A percentile compares a stretch with the other conserved stretches of the same genome.
These are phyloP conservation scores for Metarhizium brunneum DNA, from an alignment of 2,329 filamentous ascomycete species.

Conservation along the genomic window DNA sequence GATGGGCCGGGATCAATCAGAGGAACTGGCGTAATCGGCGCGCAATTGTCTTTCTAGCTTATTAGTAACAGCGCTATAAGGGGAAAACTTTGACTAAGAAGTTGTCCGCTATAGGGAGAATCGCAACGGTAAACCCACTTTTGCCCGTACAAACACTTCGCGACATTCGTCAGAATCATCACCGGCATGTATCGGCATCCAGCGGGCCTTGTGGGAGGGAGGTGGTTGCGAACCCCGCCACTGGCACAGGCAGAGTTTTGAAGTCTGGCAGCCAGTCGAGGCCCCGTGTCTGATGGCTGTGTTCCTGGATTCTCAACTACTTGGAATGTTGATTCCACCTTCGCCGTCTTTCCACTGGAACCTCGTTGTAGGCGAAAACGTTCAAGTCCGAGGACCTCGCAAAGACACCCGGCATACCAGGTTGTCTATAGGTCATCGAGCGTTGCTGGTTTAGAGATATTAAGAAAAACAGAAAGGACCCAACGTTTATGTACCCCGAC, in stretches of 20 bases:
- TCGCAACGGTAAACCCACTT: constrained; percentile 4
- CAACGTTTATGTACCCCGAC: too few species aligned
- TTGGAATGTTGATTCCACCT: background rate
- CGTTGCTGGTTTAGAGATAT: background rate
- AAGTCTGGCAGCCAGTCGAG: background rate
- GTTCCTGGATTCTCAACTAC: background rate
- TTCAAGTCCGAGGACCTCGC: background rate
- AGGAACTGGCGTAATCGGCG: background rate
- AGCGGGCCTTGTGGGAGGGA: constrained; percentile 1
- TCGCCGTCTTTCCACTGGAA: background rate
- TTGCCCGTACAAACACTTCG: constrained; percentile 3
- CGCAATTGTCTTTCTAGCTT: background rate
- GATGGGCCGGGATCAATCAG: background rate
- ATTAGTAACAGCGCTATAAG: background rate
- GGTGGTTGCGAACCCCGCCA: constrained; percentile 1
- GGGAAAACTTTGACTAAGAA: constrained; percentile 5
- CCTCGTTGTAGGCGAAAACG: background rate
- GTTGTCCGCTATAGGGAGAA: constrained; percentile 1
- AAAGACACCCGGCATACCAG: background rate
- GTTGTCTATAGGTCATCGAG: background rate
- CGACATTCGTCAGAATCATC: constrained; percentile 2
- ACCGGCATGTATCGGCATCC: constrained; percentile 11
- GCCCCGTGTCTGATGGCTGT: background rate
- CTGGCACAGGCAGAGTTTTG: constrained; percentile 1
- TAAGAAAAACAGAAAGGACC: background rate